Evolutionary conservation across 1,284 basidiomycete species (phyloP), one percentile per base, ranked within the genome.

Genomic region (Fomitopsis pinicola): DNA sequence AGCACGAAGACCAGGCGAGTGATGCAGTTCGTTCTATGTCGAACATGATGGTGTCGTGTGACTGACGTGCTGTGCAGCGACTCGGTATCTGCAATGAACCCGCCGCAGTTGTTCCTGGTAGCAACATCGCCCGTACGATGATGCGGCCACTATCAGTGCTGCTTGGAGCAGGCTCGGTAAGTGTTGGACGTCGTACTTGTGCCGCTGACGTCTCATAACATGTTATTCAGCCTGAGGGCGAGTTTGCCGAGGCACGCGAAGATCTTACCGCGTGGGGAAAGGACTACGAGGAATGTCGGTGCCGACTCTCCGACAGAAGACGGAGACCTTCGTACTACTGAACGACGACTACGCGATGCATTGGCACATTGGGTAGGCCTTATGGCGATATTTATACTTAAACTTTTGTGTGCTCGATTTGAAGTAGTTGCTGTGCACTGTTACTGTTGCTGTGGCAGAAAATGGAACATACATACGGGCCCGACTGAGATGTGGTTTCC

Each of bases 61-160:
- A 30, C 66, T 64, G 57, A 59, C 33, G 35, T 63, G 35, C 17
- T 55, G 9, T 14, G 28, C 70, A 88, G 85, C 2, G 22, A 22
- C 88, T 97, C 66, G 96, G 96, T 76, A 93, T 98, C 77, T 98
- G 97, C 83, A 96, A 96, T 75, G 96, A 98, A 77, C 88, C 97
- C 55, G 87, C 97, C 28, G 92, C 94, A 28, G 84, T 85, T 66
- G 93, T 99, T 46, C 94, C 95, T 60, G 92, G 93, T 56, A 95
- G 96, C 69, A 97, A 99, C 74, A 89, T 98, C 64, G 97, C 97
- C 62, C 95, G 95, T 84, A 89, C 92, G 36, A 91, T n/a, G n/a
- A n/a, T 88, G 62, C 92, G 97, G 74, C 94, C 62, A 97, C 95
- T 52, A 98, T 98, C 75, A 93, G 95, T 62, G 84, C 88, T 63